These are phyloP conservation scores for Trametes elegans DNA, from an alignment of 768 basidiomycete species.

Conservation along the genomic window DNA sequence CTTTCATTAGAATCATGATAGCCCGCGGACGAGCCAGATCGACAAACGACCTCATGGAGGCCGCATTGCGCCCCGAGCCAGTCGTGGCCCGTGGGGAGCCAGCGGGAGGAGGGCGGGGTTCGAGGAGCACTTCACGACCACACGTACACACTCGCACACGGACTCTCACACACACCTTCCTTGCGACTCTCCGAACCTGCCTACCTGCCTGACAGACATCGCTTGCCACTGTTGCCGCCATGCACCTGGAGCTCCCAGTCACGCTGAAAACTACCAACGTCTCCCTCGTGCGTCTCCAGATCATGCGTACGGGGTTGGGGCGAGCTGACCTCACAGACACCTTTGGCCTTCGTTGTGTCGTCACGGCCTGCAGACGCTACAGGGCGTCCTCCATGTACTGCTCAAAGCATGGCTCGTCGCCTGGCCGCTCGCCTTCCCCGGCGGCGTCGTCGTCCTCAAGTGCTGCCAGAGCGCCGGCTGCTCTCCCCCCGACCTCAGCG, in stretches of 20 bases:
- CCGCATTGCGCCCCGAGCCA: neutral
- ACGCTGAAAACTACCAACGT: neutral
- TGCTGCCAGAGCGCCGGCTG: neutral
- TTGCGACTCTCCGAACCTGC: neutral
- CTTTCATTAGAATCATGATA: conserved; percentile 1
- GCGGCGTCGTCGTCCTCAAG: neutral
- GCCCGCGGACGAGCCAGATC: neutral
- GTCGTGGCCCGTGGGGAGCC: neutral
- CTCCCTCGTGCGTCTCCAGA: neutral
- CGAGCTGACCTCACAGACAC: neutral
- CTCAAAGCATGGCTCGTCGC: conserved; percentile 8
- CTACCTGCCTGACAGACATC: too few relatives aligned
- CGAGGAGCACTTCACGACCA: too few relatives aligned
- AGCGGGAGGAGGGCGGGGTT: neutral
- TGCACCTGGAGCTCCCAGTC: neutral
- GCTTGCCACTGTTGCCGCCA: neutral
- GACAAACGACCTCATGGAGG: neutral
- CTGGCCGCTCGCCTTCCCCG: conserved; percentile 13
- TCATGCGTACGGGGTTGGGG: neutral
- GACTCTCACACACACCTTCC: neutral
- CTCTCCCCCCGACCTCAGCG: too few relatives aligned
- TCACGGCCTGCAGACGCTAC: neutral
- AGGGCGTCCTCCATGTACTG: neutral
- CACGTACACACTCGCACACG: too few relatives aligned
- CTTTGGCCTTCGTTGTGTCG: too few relatives aligned